phyloP scores from a whole-genome alignment of 768 basidiomycete species.

The Leccinum boreale region DNA sequence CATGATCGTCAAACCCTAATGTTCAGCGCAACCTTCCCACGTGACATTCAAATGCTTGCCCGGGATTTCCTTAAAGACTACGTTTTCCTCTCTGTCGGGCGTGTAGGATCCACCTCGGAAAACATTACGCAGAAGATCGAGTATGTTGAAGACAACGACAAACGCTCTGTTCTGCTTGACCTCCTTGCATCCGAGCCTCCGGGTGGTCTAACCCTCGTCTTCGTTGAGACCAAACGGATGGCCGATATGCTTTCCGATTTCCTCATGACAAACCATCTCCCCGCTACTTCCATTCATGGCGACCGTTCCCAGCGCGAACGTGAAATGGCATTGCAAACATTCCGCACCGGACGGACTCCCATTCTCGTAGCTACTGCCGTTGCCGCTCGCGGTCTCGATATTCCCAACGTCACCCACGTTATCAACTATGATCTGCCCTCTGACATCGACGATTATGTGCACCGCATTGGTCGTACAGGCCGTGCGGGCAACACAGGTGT shows the following conservation, averaged over 20 bases:
- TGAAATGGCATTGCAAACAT: constrained; percentile 91
- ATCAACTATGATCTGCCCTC: constrained; percentile 97
- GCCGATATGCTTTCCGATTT: constrained; percentile 98
- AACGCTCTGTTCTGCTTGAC: constrained; percentile 94
- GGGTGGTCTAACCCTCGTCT: constrained; percentile 87
- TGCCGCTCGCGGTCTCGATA: constrained; percentile 97
- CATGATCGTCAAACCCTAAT: constrained; percentile 95
- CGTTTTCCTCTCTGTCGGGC: constrained; percentile 97
- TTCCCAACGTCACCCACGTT: constrained; percentile 98
- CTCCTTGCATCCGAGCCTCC: constrained; percentile 72
- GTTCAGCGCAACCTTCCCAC: constrained; percentile 99
- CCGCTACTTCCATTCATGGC: constrained; percentile 96
- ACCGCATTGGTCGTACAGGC: constrained; percentile 96
- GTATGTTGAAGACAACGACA: constrained; percentile 96
- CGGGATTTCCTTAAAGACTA: constrained; percentile 98
- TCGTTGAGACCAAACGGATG: constrained; percentile 99
- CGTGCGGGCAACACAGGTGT: constrained; percentile 98
- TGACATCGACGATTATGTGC: constrained; percentile 99
- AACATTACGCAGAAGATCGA: constrained; percentile 99
- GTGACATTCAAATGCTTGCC: constrained; percentile 96
- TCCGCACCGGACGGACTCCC: constrained; percentile 92
- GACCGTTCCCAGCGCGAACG: constrained; percentile 98
- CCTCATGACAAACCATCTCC: constrained; percentile 75
- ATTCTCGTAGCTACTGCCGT: constrained; percentile 98
- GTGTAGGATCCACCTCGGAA: constrained; percentile 97